A percentile compares a stretch with the other conserved stretches of the same genome.
These are phyloP conservation scores for Cryptococcus sp. DNA, from an alignment of 1,284 basidiomycete species.

Conservation along the genomic window DNA sequence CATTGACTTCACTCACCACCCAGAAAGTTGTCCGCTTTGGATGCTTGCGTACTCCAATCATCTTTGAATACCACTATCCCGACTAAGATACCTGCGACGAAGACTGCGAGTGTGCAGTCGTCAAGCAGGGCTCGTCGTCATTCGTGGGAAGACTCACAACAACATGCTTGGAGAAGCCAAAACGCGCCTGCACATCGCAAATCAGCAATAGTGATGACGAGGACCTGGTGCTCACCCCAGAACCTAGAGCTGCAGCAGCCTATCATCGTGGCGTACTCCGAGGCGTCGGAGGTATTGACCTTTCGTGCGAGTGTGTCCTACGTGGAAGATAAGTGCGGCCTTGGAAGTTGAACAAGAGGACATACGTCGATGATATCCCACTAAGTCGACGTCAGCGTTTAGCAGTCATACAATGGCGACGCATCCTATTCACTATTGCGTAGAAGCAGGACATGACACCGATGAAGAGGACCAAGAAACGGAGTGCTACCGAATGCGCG, in stretches of 20 bases:
- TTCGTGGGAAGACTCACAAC: slow-evolving; percentile 53
- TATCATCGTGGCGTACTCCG: slow-evolving; percentile 82
- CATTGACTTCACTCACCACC: slow-evolving; percentile 32
- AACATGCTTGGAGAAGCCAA: slow-evolving; percentile 79
- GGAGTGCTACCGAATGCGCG: slow-evolving; percentile 60
- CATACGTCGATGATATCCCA: slow-evolving; percentile 80
- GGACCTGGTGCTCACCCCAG: slow-evolving; percentile 51
- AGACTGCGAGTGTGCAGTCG: slow-evolving; percentile 55
- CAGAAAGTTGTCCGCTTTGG: slow-evolving; percentile 42
- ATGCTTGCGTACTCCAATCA: slow-evolving; percentile 40
- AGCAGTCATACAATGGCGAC: background rate
- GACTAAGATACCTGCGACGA: slow-evolving; percentile 76
- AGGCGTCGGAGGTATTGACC: slow-evolving; percentile 88
- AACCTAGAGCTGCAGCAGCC: slow-evolving; percentile 60
- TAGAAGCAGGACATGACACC: slow-evolving; percentile 95
- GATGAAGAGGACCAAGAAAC: slow-evolving; percentile 79
- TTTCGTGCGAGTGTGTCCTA: slow-evolving; percentile 83
- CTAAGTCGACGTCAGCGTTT: slow-evolving; percentile 53
- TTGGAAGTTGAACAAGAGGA: background rate
- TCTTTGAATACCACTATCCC: slow-evolving; percentile 85
- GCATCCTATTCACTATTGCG: slow-evolving; percentile 40
- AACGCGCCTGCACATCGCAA: slow-evolving; percentile 79
- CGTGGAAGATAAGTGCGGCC: background rate
- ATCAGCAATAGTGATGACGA: slow-evolving; percentile 9
- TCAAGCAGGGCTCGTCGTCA: background rate